These are phyloP conservation scores for Stephania yunnanensis DNA, from an alignment of 164 flowering plant genomes.

Conservation along the genomic window DNA sequence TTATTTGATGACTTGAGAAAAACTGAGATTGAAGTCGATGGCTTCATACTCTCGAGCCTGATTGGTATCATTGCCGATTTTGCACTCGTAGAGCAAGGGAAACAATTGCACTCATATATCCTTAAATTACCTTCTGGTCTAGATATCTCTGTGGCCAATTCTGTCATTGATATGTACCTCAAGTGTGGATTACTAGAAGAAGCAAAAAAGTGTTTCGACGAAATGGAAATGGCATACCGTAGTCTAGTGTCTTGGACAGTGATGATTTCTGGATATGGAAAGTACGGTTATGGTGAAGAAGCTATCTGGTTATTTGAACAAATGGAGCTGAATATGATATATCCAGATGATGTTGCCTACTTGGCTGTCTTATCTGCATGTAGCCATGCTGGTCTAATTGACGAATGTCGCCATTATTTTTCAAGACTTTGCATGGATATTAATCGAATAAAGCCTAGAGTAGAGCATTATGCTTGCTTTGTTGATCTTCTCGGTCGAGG, in stretches of 20 bases:
- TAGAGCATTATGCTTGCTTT: constrained; percentile 88
- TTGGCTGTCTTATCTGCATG: constrained; percentile 81
- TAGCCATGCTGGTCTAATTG: constrained; percentile 70
- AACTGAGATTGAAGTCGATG: constrained; percentile 40
- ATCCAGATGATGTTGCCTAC: constrained; percentile 66
- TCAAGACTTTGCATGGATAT: constrained; percentile 30
- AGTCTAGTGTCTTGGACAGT: constrained; percentile 71
- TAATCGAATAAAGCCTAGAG: constrained; percentile 30
- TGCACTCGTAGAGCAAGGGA: constrained; percentile 69
- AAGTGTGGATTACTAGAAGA: constrained; percentile 67
- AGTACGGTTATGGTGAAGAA: constrained; percentile 63
- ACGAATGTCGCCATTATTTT: constrained; percentile 52
- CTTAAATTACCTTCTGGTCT: constrained; percentile 47
- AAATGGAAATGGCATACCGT: constrained; percentile 41
- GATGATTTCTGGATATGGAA: constrained; percentile 80
- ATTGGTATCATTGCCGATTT: constrained; percentile 71
- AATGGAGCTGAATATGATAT: constrained; percentile 39
- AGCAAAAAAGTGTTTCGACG: constrained; percentile 43
- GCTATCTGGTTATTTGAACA: constrained; percentile 45
- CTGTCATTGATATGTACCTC: constrained; percentile 74
- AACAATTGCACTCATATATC: constrained; percentile 60
- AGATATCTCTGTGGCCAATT: constrained; percentile 59
- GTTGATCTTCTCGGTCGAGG: constrained; percentile 78
- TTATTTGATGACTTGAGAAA: constrained; percentile 48
- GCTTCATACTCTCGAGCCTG: constrained; percentile 59